Evolutionary conservation across 176 grass and related monocot genomes (phyloP), one percentile per base, ranked within the genome.

Genomic region (Phoenix roebelenii): DNA sequence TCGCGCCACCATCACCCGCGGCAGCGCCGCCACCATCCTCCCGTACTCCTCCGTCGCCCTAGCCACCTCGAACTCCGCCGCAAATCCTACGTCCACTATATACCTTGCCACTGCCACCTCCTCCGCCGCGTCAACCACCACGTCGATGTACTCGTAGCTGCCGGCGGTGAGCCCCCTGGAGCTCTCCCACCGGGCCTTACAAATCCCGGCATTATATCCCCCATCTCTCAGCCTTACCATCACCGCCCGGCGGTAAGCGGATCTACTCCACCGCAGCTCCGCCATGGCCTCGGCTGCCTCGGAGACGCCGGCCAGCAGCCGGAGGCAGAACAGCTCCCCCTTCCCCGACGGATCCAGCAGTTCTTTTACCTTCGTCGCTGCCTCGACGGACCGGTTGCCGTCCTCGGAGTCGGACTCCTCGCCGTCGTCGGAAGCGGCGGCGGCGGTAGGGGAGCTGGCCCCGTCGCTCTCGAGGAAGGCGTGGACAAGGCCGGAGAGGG

Each of bases 61-160:
- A 23, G 63, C 63, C 23, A 65, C 49, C 63, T 65, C 16, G 63
- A 65, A 65, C 63, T 52, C 63, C 23, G 63, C 63, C 49, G 63
- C 63, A 16, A 65, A 65, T 3, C 51, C 63, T 39, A 65, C 16
- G 22, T 65, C 63, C 16, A 65, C 63, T 6, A 52, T 52, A 50
- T 52, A 52, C 63, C 63, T 51, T 16, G 15, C 18, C 49, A 19
- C 12, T 23, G 4, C 57, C 16, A 0, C 16, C 39, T 22, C 60
- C 16, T 15, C 14, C 18, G 16, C n/a, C 30, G 17, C 30, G 22
- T 15, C 49, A 44, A 15, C 62, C 44, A 64, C 22, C 35, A 65
- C 48, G 49, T 65, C 63, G 49, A 52, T 25, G 63, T 52, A 65
- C 63, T 65, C 63, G 63, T 65, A 52, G 49, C 63, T 65, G 22